A percentile compares a stretch with the other conserved stretches of the same genome.
These are phyloP conservation scores for Debaryomyces nepalensis DNA, from an alignment of 1,139 yeast species.

Conservation along the genomic window DNA sequence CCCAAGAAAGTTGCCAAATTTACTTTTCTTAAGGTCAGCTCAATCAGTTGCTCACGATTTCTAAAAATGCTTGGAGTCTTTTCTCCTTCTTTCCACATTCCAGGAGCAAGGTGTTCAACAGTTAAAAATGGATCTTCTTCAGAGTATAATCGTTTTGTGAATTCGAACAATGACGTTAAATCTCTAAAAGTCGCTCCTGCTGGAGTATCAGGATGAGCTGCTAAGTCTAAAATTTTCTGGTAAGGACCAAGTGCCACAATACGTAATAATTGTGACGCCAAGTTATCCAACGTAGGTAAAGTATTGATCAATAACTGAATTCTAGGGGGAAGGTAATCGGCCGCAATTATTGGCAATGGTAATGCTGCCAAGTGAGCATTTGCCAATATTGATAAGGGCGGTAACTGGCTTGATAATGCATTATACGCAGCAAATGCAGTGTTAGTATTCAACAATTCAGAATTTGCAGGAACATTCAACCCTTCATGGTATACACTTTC, in stretches of 20 bases:
- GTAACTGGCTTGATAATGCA: slow-evolving; percentile 45
- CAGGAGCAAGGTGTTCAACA: slow-evolving; percentile 64
- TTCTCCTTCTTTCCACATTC: slow-evolving; percentile 68
- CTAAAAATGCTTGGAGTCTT: slow-evolving; percentile 60
- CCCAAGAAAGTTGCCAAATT: slow-evolving; percentile 86
- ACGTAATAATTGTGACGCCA: slow-evolving; percentile 74
- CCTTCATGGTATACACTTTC: slow-evolving; percentile 6
- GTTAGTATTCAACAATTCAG: slow-evolving; percentile 48
- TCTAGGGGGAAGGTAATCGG: slow-evolving; percentile 60
- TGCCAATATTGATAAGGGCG: slow-evolving; percentile 44
- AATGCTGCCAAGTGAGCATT: slow-evolving; percentile 62
- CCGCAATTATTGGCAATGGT: slow-evolving; percentile 60
- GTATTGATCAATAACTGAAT: slow-evolving; percentile 66
- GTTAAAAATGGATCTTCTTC: slow-evolving; percentile 70
- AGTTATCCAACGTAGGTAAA: slow-evolving; percentile 72
- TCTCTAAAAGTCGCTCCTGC: slow-evolving; percentile 78
- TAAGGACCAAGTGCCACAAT: slow-evolving; percentile 72
- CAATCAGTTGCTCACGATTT: slow-evolving; percentile 66
- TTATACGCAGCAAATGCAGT: slow-evolving; percentile 50
- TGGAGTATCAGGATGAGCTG: slow-evolving; percentile 71
- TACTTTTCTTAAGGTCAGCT: slow-evolving; percentile 75
- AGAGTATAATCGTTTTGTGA: slow-evolving; percentile 65
- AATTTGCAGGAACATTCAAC: slow-evolving; percentile 40
- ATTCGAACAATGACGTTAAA: slow-evolving; percentile 74
- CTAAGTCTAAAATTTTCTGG: slow-evolving; percentile 72